Conservation (phyloP, 805 yeast species). For the Clavispora santaluciae region DNA sequence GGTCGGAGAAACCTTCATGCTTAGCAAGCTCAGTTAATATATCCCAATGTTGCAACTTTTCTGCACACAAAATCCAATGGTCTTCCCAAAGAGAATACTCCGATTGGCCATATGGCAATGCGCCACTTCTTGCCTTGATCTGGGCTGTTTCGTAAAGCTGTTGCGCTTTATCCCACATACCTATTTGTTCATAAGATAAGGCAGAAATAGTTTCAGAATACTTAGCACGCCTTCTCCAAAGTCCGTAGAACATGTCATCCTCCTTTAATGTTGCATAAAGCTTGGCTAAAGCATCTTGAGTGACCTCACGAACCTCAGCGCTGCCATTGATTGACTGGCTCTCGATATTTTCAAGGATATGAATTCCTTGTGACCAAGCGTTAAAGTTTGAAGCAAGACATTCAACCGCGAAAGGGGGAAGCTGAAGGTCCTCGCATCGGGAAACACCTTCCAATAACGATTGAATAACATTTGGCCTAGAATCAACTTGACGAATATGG, state of each 20-base stretch:
- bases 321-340: constrained; percentile 56
- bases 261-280: constrained; percentile 85
- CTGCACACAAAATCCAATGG: constrained; percentile 96
- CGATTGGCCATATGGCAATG: constrained; percentile 88
- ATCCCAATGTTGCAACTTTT: constrained; percentile 97
- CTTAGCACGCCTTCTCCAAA: constrained; percentile 96
- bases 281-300: constrained; percentile 86
- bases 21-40: constrained; percentile 92
- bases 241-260: constrained; percentile 94
- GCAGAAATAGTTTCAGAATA: constrained; percentile 92
- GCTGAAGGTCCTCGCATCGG: constrained; percentile 61
- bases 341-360: constrained; percentile 72
- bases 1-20: constrained; percentile 95
- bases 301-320: constrained; percentile 73
- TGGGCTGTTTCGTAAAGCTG: constrained; percentile 95
- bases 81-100: constrained; percentile 98
- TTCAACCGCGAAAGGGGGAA: constrained; percentile 92
- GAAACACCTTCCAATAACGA: constrained; percentile 82
- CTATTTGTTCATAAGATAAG: constrained; percentile 88
- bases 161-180: constrained; percentile 91
- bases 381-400: constrained; percentile 82
- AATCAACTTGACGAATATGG: constrained; percentile 84
- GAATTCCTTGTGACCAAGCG: constrained; percentile 87
- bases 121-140: constrained; percentile 92
- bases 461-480: constrained; percentile 81